Evolutionary conservation across 768 basidiomycete species (phyloP), one percentile per base, ranked within the genome.

Genomic region (Dacryopinax spathularia): DNA sequence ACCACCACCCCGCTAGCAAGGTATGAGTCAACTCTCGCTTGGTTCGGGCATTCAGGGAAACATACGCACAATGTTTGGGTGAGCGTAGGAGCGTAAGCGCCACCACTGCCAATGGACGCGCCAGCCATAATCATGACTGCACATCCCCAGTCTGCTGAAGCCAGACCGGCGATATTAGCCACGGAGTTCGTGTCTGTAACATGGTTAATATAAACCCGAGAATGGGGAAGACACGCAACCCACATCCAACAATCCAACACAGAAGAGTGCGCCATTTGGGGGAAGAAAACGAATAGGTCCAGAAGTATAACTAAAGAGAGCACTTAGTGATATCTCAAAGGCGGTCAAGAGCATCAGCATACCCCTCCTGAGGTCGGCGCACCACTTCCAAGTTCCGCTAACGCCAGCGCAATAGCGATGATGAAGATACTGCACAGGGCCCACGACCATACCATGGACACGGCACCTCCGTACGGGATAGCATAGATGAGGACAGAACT

Each of bases 401-500:
- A 82, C 22, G 85, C 76, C 69, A 87, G 71, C 2, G 83, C 86
- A 27, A 88, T 79, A 33, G 79, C 76, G 7, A 86, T 69, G 61
- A 88, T 82, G 71, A 87, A 83, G 44, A 82, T 65, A 64, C 82
- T 82, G 1, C 83, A 83, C 13, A 86, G 78, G 0, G 81, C 73
- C 88, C 87, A 89, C 15, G 86, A 86, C 86, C 86, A 89, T 10
- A 86, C 83, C 84, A 88, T 84, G 1, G 84, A 79, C 1, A 82
- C 80, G 0, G 84, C 81, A 2, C 84, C 86, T 15, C 87, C 87
- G 71, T 87, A 84, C 0, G 84, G 84, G 22, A 86, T 73, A 1
- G 84, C 78, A 70, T 83, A 84, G 1, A 72, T 48, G 2, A 81
- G 72, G 18, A 80, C 78, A 1, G 80, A 77, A 10, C 68, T 68